Percentiles rank a stretch among this genome's conserved stretches.
These are phyloP conservation scores for Gracilaria domingensis DNA, from an alignment of 23 red algal genomes.

Conservation along the genomic window DNA sequence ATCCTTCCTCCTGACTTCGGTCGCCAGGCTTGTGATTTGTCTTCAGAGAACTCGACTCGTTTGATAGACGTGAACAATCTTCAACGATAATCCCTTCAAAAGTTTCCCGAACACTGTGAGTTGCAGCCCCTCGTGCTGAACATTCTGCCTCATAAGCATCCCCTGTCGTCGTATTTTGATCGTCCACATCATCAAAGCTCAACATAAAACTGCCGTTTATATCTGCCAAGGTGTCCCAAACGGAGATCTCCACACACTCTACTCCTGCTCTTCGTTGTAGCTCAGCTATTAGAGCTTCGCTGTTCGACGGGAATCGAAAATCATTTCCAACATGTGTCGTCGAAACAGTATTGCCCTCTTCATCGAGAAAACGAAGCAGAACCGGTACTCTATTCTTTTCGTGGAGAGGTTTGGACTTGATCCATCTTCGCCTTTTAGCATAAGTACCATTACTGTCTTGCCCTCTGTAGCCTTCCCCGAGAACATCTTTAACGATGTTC, in stretches of 20 bases:
- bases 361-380: constrained; percentile 43
- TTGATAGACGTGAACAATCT: not conserved
- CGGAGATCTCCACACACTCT: constrained; percentile 11
- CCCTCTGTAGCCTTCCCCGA: not conserved
- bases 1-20: not conserved
- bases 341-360: constrained; percentile 25
- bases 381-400: constrained; percentile 59
- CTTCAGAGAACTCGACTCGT: not conserved
- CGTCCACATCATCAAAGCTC: not conserved
- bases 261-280: constrained; percentile 45
- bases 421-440: constrained; percentile 33
- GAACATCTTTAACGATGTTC: constrained; percentile 24
- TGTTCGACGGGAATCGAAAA: constrained; percentile 42
- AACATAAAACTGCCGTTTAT: not conserved
- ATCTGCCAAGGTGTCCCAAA: constrained; percentile 1
- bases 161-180: not conserved
- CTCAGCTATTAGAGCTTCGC: constrained; percentile 4
- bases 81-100: not conserved
- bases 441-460: not conserved
- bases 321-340: constrained; percentile 49
- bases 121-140: not conserved
- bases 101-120: not conserved
- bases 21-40: too few species aligned
- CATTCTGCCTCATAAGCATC: not conserved
- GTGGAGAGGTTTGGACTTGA: constrained; percentile 17